Base-by-base conservation (phyloP, 768 basidiomycete species). In the Psilocybe azurescens region DNA sequence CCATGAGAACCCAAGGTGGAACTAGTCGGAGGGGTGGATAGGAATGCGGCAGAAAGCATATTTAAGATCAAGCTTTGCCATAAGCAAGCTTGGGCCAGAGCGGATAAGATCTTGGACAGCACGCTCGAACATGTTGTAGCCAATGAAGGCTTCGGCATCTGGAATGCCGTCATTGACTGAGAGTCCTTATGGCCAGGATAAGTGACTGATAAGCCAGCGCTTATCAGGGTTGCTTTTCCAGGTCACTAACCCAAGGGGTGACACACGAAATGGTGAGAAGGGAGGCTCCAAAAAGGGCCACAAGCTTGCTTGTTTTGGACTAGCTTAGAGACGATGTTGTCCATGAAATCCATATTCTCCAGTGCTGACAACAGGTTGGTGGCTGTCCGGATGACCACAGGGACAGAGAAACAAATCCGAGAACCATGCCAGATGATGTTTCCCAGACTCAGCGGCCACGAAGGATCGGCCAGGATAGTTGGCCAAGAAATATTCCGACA, bases 31-130 rank as follows among this genome's bases (percentile, higher is more conserved):
- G 0, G 60, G 52, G 3, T 67, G 65, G 2, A 79, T 67, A 0
- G 74, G 77, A 32, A 79, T 74, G 47, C 78, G 78, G 20, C 70
- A 67, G 60, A 79, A 80, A 0, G 77, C 78, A 10, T 74, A 70
- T 56, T 74, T 70, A 5, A 80, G 67, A 56, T 79, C 76, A 16
- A 77, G 72, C 58, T 78, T 79, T 3, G 64, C 69, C 61, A 79
- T 68, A 1, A 74, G 64, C 0, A 75, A 69, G 11, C 72, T 68
- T 1, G 46, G 69, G 1, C 77, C 74, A 1, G 70, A 70, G 0
- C 5, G 24, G 7, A 59, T 20, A 1, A 78, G 58, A 47, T 76
- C 70, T 2, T 66, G 8, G n/a, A 72, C 50, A 0, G 72, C 72
- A 4, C 55, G 49, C 14, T 65, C 59, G 55, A 77, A 72, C 48